Evolutionary conservation across 768 basidiomycete genomes (phyloP), one percentile per base, ranked within the genome.

Genomic region (Lyophyllum decastes): DNA sequence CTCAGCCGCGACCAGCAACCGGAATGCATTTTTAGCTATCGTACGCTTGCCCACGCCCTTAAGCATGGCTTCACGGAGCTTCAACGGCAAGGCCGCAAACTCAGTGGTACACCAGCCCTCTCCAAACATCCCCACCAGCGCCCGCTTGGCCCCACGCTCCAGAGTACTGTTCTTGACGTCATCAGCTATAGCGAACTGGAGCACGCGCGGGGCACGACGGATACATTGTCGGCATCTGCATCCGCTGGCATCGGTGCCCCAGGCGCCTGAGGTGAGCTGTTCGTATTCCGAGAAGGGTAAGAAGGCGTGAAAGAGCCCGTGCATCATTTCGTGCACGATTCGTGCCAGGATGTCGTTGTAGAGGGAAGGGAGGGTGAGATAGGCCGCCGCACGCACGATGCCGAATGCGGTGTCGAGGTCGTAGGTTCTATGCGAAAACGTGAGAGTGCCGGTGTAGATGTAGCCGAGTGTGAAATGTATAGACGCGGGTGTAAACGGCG

Each of bases 381-480:
- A 98, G 9, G 79, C 76, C 1, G 95, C 87, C 0, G 92, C 85
- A 38, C 88, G 86, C 70, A 94, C 85, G 65, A 98, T 93, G 60
- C 90, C 84, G 70, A 98, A 94, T 0, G 92, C 90, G 16, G 95
- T 98, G 44, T 87, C 82, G 63, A 98, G 86, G 75, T 98, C 96
- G 73, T 94, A 97, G 0, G 92, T 87, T 16, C 96, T 82, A 64
- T 98, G 91, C 3, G 92, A 94, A 71, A 98, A 97, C 25, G 88
- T 79, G 45, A 98, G 88, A 3, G 94, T 96, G 43, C 96, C 97
- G 4, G 94, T 92, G 68, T 98, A 98, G 46, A 98, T 86, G 74
- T 89, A 98, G 2, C 94, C 94, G 47, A 98, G 83, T 34, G 93
- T 93, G 70, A 98, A 98, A 69, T 96, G 93, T 5, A 97, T 79